These are phyloP conservation scores for Magnusiomyces tetraspermus DNA, from an alignment of 1,139 yeast species.

Conservation along the genomic window DNA sequence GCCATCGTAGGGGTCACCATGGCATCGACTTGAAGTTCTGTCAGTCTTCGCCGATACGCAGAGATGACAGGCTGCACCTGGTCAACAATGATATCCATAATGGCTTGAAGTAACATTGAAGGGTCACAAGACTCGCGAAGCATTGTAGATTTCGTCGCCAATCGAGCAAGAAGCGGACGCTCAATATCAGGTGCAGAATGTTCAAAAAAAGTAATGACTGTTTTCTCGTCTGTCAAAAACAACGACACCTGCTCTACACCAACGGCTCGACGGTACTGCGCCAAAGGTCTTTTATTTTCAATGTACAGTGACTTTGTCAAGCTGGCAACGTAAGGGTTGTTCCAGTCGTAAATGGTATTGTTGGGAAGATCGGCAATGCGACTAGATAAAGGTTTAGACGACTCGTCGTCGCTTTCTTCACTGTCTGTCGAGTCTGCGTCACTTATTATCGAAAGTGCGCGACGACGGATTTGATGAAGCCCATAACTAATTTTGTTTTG, in stretches of 20 bases:
- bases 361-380: neutral
- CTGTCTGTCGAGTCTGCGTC: neutral
- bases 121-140: conserved; percentile 43
- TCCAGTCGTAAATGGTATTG: conserved; percentile 33
- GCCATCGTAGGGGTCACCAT: conserved; percentile 40
- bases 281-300: conserved; percentile 40
- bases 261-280: conserved; percentile 38
- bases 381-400: neutral
- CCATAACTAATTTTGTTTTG: no score
- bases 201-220: conserved; percentile 47
- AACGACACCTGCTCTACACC: conserved; percentile 47
- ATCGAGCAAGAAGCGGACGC: conserved; percentile 41
- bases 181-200: conserved; percentile 44
- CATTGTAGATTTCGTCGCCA: conserved; percentile 38
- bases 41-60: conserved; percentile 42
- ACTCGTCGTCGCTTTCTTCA: neutral
- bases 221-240: conserved; percentile 37
- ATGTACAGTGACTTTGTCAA: conserved; percentile 23
- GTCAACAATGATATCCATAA: conserved; percentile 47
- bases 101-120: conserved; percentile 42
- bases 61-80: conserved; percentile 52
- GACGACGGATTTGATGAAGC: no score
- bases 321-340: conserved; percentile 25
- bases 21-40: conserved; percentile 42
- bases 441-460: no score